phyloP scores from a whole-genome alignment of 768 basidiomycete species.

The Mycena olivaceomarginata region DNA sequence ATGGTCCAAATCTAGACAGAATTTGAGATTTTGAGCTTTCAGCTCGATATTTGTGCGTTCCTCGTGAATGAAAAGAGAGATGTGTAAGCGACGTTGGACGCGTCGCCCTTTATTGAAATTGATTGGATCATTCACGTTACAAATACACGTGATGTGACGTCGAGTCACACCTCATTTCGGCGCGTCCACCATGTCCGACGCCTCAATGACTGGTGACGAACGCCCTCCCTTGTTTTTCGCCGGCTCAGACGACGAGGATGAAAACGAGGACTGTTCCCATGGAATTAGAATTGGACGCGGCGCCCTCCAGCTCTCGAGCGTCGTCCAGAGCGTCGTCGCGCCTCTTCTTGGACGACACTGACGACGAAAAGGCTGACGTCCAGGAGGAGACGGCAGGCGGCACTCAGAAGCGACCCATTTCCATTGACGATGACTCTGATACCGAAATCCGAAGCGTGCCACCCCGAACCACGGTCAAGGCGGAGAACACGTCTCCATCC shows the following conservation, averaged over 20 bases:
- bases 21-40: too few relatives aligned
- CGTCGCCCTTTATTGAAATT: too few relatives aligned
- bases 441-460: conserved; percentile 53
- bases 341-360: conserved; percentile 36
- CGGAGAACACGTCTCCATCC: conserved; percentile 51
- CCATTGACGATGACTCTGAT: conserved; percentile 58
- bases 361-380: conserved; percentile 39
- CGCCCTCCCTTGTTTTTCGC: conserved; percentile 74
- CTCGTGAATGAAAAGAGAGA: too few relatives aligned
- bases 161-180: not conserved
- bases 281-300: conserved; percentile 28
- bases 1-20: not conserved
- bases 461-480: conserved; percentile 53
- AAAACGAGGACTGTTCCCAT: conserved; percentile 45
- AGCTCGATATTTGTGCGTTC: too few relatives aligned
- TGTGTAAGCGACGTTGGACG: too few relatives aligned
- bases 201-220: conserved; percentile 51
- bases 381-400: conserved; percentile 7
- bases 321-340: conserved; percentile 44
- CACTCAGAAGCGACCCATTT: conserved; percentile 37
- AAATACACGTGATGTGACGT: not conserved
- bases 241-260: conserved; percentile 73
- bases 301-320: conserved; percentile 36
- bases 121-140: too few relatives aligned
- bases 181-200: conserved; percentile 49